Percentiles rank a stretch among this genome's conserved stretches.
Evolutionary conservation across 2,329 filamentous ascomycete species (phyloP).

Genomic region (Dactylellina haptotyla): DNA sequence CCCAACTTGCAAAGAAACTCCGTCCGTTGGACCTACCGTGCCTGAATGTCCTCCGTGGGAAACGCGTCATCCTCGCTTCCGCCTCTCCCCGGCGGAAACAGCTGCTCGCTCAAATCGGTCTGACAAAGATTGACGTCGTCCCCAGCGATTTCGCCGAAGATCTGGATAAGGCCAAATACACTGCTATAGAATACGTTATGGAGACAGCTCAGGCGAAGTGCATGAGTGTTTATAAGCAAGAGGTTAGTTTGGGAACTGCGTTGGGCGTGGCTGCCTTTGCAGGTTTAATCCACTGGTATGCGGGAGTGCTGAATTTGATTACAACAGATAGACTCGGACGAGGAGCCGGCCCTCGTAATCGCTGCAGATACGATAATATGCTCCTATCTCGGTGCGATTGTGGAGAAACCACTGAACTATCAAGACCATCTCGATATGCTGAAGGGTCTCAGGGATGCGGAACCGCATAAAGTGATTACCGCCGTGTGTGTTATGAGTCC

Average conservation of each 20-base stretch:
- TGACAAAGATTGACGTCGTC: conserved; percentile 82
- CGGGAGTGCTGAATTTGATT: background rate
- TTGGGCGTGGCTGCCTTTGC: too few relatives aligned
- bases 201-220: conserved; percentile 86
- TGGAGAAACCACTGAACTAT: conserved; percentile 90
- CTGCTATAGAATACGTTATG: conserved; percentile 89
- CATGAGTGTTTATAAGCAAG: conserved; percentile 74
- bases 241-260: too few relatives aligned
- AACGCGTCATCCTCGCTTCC: conserved; percentile 88
- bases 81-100: conserved; percentile 85
- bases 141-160: conserved; percentile 87
- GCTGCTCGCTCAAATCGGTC: conserved; percentile 79
- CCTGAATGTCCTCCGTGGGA: conserved; percentile 77
- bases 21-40: conserved; percentile 80
- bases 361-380: conserved; percentile 92
- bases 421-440: conserved; percentile 86
- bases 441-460: conserved; percentile 79
- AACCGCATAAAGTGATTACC: conserved; percentile 78
- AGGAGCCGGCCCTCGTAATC: conserved; percentile 84
- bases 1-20: conserved; percentile 37
- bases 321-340: conserved; percentile 61
- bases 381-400: conserved; percentile 75
- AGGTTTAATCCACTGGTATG: too few relatives aligned
- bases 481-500: conserved; percentile 86
- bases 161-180: conserved; percentile 77